These are phyloP conservation scores for Candida silvicultrix DNA, from an alignment of 805 yeast genomes.

Conservation along the genomic window DNA sequence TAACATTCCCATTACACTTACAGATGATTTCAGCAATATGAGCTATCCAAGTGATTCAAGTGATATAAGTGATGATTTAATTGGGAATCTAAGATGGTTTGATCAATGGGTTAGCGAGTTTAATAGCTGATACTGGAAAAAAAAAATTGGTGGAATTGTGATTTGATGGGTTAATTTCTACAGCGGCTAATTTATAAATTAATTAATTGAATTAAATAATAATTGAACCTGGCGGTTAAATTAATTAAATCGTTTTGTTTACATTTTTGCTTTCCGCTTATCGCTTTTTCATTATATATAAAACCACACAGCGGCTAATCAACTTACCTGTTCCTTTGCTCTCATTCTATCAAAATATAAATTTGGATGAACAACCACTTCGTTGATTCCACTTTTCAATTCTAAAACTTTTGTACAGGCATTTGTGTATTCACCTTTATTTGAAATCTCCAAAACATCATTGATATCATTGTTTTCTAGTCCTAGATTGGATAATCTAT, in stretches of 20 bases:
- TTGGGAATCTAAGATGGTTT: constrained; percentile 47
- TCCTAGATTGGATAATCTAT: constrained; percentile 57
- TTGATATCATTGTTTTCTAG: constrained; percentile 51
- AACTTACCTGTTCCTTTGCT: too few relatives aligned
- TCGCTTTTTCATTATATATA: too few relatives aligned
- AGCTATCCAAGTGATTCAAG: constrained; percentile 3
- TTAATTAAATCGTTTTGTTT: too few relatives aligned
- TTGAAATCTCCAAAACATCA: constrained; percentile 61
- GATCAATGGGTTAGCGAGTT: constrained; percentile 37
- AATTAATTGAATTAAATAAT: too few relatives aligned
- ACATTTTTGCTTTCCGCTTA: too few relatives aligned
- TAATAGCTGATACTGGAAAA: too few relatives aligned
- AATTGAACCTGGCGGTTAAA: too few relatives aligned
- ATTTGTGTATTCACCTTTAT: constrained; percentile 64
- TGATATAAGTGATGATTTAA: constrained; percentile 22
- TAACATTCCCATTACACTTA: not conserved
- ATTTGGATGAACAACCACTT: constrained; percentile 71
- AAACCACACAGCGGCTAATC: too few relatives aligned
- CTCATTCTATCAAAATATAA: constrained; percentile 76
- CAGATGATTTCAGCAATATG: constrained; percentile 3
- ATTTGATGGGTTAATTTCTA: too few relatives aligned
- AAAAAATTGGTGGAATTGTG: too few relatives aligned
- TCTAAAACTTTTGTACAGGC: constrained; percentile 93
- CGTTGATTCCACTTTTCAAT: constrained; percentile 42
- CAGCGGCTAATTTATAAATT: too few relatives aligned